phyloP scores from a whole-genome alignment of 345 rosid species.

The Litchi chinensis region DNA sequence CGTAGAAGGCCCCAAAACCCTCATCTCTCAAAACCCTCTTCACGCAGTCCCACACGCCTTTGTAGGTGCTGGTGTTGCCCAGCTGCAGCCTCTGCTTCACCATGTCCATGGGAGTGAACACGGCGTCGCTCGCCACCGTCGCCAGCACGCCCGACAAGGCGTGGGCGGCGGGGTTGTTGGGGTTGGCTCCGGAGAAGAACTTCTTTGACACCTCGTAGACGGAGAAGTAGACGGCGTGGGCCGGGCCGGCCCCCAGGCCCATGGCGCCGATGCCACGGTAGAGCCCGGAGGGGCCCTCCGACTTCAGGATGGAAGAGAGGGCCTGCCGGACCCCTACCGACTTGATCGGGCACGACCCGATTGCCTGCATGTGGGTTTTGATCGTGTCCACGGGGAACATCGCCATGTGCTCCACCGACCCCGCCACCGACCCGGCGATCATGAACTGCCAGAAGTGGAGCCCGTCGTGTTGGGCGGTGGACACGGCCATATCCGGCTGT shows the following conservation, averaged over 20 bases:
- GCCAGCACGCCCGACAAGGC: conserved; percentile 91
- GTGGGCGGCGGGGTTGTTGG: conserved; percentile 75
- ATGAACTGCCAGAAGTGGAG: conserved; percentile 92
- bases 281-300: conserved; percentile 70
- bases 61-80: conserved; percentile 55
- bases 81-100: conserved; percentile 95
- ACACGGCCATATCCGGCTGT: conserved; percentile 46
- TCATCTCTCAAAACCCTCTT: conserved; percentile 76
- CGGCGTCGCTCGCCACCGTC: conserved; percentile 90
- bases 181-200: conserved; percentile 64
- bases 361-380: conserved; percentile 97
- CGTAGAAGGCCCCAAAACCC: conserved; percentile 84
- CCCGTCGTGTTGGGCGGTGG: conserved; percentile 47
- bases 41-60: conserved; percentile 80
- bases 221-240: conserved; percentile 96
- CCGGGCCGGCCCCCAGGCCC: conserved; percentile 99
- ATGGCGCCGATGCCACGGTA: conserved; percentile 96
- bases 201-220: conserved; percentile 81
- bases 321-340: conserved; percentile 79
- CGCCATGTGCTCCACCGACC: conserved; percentile 93
- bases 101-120: conserved; percentile 97
- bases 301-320: conserved; percentile 65
- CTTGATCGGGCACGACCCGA: conserved; percentile 88
- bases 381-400: conserved; percentile 98
- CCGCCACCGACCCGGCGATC: conserved; percentile 96